Evolutionary conservation across 2,329 filamentous ascomycete species (phyloP).

Genomic region (Ophiostoma perfectum): DNA sequence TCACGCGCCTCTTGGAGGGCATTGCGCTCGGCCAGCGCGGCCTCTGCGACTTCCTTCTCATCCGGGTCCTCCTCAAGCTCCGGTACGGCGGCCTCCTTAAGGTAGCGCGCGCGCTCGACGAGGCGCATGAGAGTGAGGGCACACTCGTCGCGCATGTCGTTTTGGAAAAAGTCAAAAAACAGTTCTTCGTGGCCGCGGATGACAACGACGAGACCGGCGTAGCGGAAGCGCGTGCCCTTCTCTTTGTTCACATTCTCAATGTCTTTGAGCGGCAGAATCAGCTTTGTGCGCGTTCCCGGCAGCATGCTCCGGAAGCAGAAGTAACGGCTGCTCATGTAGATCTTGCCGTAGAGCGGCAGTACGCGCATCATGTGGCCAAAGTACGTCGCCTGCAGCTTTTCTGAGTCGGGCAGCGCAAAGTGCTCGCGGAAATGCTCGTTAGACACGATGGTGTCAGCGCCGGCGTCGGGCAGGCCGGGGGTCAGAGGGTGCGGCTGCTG

Average conservation of each 20-base stretch:
- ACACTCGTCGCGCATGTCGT: constrained; percentile 81
- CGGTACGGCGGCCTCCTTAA: constrained; percentile 63
- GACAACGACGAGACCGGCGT: constrained; percentile 84
- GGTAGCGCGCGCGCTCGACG: constrained; percentile 62
- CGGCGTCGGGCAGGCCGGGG: constrained; percentile 38
- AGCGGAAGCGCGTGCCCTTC: constrained; percentile 88
- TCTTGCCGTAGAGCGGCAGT: constrained; percentile 88
- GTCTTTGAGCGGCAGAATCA: constrained; percentile 84
- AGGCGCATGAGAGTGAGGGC: constrained; percentile 72
- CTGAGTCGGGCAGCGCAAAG: constrained; percentile 79
- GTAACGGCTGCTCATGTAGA: constrained; percentile 81
- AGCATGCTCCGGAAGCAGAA: constrained; percentile 92
- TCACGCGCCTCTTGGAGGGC: constrained; percentile 69
- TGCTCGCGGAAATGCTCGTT: constrained; percentile 82
- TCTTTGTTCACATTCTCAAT: constrained; percentile 93
- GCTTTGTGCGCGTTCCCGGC: constrained; percentile 82
- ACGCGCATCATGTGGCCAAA: constrained; percentile 90
- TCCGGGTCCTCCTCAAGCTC: constrained; percentile 65
- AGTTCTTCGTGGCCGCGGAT: constrained; percentile 92
- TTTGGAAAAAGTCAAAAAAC: constrained; percentile 85
- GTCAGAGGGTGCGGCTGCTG: constrained; percentile 32
- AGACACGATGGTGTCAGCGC: constrained; percentile 60
- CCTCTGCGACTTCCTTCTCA: constrained; percentile 64
- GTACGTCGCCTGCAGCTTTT: constrained; percentile 81
- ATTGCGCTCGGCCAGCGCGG: constrained; percentile 73